These are phyloP conservation scores for Lachancea fermentati DNA, from an alignment of 805 yeast species.

Conservation along the genomic window DNA sequence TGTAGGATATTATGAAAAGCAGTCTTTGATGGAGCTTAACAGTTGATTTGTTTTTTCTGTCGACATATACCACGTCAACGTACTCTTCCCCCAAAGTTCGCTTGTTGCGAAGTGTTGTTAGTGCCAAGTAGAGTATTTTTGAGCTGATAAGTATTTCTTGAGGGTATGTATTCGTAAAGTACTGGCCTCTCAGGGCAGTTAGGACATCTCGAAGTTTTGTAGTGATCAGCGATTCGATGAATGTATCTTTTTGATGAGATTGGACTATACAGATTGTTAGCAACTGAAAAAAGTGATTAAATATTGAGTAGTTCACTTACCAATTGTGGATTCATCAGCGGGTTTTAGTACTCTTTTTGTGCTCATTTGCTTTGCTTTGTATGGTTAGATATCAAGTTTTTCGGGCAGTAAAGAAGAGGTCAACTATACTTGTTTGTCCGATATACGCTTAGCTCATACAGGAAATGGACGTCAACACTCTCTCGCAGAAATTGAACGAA, in stretches of 20 bases:
- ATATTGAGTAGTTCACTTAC: conserved; percentile 36
- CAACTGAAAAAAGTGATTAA: not conserved
- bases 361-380: not conserved
- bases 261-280: conserved; percentile 45
- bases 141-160: conserved; percentile 55
- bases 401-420: no score
- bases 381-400: no score
- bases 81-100: conserved; percentile 93
- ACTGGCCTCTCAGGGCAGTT: conserved; percentile 50
- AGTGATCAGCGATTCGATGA: conserved; percentile 52
- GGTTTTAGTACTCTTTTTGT: conserved; percentile 40
- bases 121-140: conserved; percentile 55
- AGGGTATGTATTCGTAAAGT: conserved; percentile 59
- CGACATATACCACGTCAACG: conserved; percentile 70
- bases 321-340: conserved; percentile 85
- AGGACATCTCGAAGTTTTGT: conserved; percentile 52
- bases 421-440: no score
- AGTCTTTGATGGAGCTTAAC: conserved; percentile 44
- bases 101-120: conserved; percentile 72
- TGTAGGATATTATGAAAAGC: conserved; percentile 55
- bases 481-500: not conserved
- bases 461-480: not conserved
- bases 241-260: conserved; percentile 85
- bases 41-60: conserved; percentile 43
- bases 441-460: no score